Percentiles rank a stretch among this genome's conserved stretches.
Conservation (phyloP, 2,329 filamentous ascomycete species). For the Sporothrix protearum region DNA sequence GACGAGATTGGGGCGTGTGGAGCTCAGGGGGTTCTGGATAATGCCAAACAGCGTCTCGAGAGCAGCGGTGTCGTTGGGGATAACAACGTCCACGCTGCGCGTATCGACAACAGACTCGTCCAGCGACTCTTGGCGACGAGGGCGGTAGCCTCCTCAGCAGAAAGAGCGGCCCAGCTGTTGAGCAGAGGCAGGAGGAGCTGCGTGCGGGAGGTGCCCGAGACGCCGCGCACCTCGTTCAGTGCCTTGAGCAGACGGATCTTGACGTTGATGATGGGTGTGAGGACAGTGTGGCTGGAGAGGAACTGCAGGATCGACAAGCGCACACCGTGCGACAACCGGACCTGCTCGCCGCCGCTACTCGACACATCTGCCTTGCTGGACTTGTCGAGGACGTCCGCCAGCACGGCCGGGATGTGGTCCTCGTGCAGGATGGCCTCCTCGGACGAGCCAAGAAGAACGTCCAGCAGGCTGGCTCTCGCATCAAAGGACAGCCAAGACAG, state of each 20-base stretch:
- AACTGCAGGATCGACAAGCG: slow-evolving; percentile 66
- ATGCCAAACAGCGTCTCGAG: slow-evolving; percentile 51
- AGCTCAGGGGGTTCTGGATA: slow-evolving; percentile 42
- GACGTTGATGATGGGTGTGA: slow-evolving; percentile 64
- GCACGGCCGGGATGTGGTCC: slow-evolving; percentile 61
- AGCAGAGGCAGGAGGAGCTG: slow-evolving; percentile 74
- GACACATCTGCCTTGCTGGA: slow-evolving; percentile 27
- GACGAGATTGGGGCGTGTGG: slow-evolving; percentile 54
- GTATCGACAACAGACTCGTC: slow-evolving; percentile 36
- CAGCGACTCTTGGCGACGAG: slow-evolving; percentile 42
- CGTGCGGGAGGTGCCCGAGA: slow-evolving; percentile 65
- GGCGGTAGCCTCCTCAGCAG: slow-evolving; percentile 47
- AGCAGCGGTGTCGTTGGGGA: slow-evolving; percentile 52
- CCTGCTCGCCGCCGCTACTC: slow-evolving; percentile 27
- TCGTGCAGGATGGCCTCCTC: slow-evolving; percentile 85
- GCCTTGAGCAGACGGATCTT: slow-evolving; percentile 70
- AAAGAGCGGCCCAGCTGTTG: slow-evolving; percentile 61
- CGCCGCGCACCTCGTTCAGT: slow-evolving; percentile 68
- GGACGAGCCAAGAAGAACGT: slow-evolving; percentile 53
- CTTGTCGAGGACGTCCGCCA: slow-evolving; percentile 60
- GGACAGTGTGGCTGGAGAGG: slow-evolving; percentile 67
- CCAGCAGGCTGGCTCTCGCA: slow-evolving; percentile 58
- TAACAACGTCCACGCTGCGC: slow-evolving; percentile 49
- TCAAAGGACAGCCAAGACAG: slow-evolving; percentile 58
- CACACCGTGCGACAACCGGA: slow-evolving; percentile 55